These are phyloP conservation scores for Delonix regia DNA, from an alignment of 306 rosid species.

Conservation along the genomic window DNA sequence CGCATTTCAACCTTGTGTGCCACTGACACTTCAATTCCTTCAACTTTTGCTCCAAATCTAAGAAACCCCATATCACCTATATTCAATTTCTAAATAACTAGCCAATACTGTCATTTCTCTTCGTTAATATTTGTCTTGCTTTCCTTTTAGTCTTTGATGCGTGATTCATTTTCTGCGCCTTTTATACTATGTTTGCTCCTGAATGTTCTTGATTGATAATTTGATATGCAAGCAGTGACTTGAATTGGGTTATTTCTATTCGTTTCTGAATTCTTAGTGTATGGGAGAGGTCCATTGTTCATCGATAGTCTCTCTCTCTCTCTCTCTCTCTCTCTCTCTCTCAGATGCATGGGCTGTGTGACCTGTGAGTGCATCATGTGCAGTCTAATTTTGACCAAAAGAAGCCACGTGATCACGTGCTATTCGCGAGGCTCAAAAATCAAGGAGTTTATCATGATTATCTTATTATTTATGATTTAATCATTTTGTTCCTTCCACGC, in stretches of 20 bases:
- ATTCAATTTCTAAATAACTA: not conserved
- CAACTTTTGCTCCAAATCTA: not conserved
- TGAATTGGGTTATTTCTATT: not conserved
- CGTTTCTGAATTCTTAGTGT: not conserved
- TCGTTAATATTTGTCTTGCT: not conserved
- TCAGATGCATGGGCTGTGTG: not conserved
- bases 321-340: not conserved
- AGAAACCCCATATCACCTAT: not conserved
- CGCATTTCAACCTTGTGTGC: not conserved
- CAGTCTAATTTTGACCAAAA: conserved; percentile 25
- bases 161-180: not conserved
- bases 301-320: not conserved
- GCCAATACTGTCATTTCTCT: too few species aligned
- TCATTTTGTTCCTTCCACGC: conserved; percentile 24
- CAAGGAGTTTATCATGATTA: conserved; percentile 19
- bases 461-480: not conserved
- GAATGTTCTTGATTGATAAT: not conserved
- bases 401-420: conserved; percentile 51
- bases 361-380: conserved; percentile 30
- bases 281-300: conserved; percentile 14
- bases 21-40: not conserved
- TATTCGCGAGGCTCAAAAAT: conserved; percentile 37
- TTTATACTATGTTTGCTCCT: not conserved
- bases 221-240: not conserved
- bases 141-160: not conserved